Evolutionary conservation across 768 basidiomycete species (phyloP), one percentile per base, ranked within the genome.

Genomic region (Tylopilus balloui): DNA sequence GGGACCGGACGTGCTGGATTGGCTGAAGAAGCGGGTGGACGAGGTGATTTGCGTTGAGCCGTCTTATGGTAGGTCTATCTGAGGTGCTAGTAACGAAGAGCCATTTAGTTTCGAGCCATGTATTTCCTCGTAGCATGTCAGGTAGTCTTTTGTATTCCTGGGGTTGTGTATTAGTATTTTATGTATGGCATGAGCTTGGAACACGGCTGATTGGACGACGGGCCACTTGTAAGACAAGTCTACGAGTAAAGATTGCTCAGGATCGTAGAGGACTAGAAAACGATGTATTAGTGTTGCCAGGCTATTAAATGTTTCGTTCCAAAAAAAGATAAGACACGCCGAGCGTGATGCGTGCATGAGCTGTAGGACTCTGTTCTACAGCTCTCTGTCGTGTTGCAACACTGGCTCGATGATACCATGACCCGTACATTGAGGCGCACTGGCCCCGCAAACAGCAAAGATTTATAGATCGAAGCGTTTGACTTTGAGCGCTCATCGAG

Each of bases 1-100:
- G 12, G 85, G 84, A 1, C 74, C 77, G 63, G 86, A 89, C 60
- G 83, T 89, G 40, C 67, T 86, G 54, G 71, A 72, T 58, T 88
- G 86, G 86, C 58, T 89, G 58, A 76, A 74, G 62, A 72, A 67
- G 46, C 69, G 86, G 48, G 74, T 88, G 39, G 77, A 77, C 14
- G 78, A 79, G 25, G 83, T 88, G 1, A 69, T 76, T 23, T 84
- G 80, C 55, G 76, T 78, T 10, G 85, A 87, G 51, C 76, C 80
- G 17, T 60, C 75, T 39, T 78, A 72, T 61, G 82, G 71, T 49
- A 62, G 73, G 65, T 74, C 64, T 20, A 42, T 45, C 8, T 67
- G 54, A 59, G 12, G 24, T 23, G 14, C 21, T 37, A 12, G 9
- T 15, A 12, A 6, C 5, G 10, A 23, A 25, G 31, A 21, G 27